Evolutionary conservation across 139 green algal genomes (phyloP).

Genomic region (Chlorella sp.): DNA sequence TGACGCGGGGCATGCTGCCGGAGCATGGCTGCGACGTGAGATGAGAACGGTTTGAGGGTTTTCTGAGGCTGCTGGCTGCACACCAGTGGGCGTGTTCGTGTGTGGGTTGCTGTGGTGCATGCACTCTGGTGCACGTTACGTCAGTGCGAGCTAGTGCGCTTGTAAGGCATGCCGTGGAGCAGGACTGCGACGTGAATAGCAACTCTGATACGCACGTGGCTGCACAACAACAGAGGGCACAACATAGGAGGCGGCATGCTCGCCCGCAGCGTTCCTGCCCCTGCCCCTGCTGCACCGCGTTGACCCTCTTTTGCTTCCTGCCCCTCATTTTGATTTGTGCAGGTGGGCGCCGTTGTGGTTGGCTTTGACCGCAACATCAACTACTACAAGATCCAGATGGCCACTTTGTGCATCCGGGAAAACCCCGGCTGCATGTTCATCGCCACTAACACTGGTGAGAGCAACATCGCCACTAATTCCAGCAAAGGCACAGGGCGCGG

Average conservation of each 20-base stretch:
- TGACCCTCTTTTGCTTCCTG: neutral
- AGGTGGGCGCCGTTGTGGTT: slow-evolving; percentile 96
- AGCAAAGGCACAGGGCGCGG: neutral
- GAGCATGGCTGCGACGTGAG: too few relatives aligned
- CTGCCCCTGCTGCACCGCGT: neutral
- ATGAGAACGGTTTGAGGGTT: too few relatives aligned
- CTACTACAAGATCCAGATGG: slow-evolving; percentile 97
- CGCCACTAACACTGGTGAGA: slow-evolving; percentile 88
- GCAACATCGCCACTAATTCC: too few relatives aligned
- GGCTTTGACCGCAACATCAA: slow-evolving; percentile 99
- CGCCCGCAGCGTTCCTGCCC: neutral
- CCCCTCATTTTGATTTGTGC: neutral
- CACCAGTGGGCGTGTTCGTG: too few relatives aligned
- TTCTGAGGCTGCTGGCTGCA: neutral
- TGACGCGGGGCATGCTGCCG: too few relatives aligned
- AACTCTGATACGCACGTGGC: neutral
- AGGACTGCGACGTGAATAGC: neutral
- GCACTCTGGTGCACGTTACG: too few relatives aligned
- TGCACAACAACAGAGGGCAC: neutral
- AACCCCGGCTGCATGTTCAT: slow-evolving; percentile 99
- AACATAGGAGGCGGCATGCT: neutral
- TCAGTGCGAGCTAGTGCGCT: too few relatives aligned
- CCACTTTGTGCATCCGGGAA: slow-evolving; percentile 97
- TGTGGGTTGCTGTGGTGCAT: slow-evolving; percentile 69
- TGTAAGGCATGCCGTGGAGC: too few relatives aligned